Evolutionary conservation across 257 asterid genomes (phyloP), one percentile per base, ranked within the genome.

Genomic region (Nicotiana otophora): DNA sequence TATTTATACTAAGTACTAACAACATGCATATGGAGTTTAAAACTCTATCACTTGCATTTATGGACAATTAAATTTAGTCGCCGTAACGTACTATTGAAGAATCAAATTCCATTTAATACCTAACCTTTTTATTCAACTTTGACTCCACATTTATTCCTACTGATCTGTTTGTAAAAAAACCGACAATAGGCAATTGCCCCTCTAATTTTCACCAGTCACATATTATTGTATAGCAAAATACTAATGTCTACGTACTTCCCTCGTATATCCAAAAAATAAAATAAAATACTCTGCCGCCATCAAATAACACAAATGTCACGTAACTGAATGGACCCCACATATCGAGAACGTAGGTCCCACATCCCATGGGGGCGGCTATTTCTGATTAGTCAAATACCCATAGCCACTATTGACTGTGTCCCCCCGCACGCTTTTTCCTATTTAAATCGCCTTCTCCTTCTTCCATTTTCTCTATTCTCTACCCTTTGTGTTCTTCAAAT

Each of bases 311-410:
- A 15, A 48, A 74, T 74, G 63, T 74, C 62, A 74, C 80, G 80
- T 48, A 74, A 74, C 63, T 48, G 42, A 74, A 16, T 26, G 9
- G 76, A 23, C 51, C 83, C 70, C 54, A 58, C 70, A 31, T 54
- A 20, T 42, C 51, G 12, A 42, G 51, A 42, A 42, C 2, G 12
- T 42, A 42, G 60, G 78, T n/a, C 78, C 78, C 78, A 70, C 78
- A 72, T 17, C 53, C 53, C 67, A 57, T 31, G 51, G 57, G 81
- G 83, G 82, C 83, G 83, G 83, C 83, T 63, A 63, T 62, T 26
- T 80, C 63, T 65, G 19, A 67, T 36, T 31, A 31, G 67, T 80
- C 83, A 67, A 67, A 23, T 20, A 23, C 61, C 28, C 17, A 36
- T 60, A 62, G 42, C 72, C 28, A 14, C 55, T 53, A 16, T 80